Percentiles rank a stretch among this genome's conserved stretches.
phyloP scores from a whole-genome alignment of 805 yeast genomes.

The Teunomyces panamensis region DNA sequence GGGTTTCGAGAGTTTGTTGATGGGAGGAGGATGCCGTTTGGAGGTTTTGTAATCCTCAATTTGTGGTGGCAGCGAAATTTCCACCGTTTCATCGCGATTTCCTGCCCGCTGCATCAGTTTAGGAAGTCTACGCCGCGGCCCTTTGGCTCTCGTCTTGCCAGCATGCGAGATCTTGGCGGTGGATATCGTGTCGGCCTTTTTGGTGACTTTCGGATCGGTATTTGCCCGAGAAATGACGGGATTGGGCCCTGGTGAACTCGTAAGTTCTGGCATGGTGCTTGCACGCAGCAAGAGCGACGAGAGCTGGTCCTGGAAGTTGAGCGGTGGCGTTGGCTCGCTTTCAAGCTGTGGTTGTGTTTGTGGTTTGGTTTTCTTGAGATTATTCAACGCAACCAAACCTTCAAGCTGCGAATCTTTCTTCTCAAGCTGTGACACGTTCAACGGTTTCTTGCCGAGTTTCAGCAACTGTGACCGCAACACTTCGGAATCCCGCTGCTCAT shows the following conservation, averaged over 20 bases:
- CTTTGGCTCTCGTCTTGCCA: constrained; percentile 47
- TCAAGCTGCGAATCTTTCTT: constrained; percentile 11
- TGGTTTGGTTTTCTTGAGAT: constrained; percentile 16
- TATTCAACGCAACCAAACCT: constrained; percentile 14
- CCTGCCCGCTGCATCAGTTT: constrained; percentile 10
- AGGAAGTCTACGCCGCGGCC: constrained; percentile 52
- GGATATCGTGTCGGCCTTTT: constrained; percentile 8
- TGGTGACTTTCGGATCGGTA: constrained; percentile 14
- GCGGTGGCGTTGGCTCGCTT: neutral
- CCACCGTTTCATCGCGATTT: too few relatives aligned
- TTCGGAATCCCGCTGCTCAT: constrained; percentile 21
- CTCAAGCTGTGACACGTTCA: constrained; percentile 4
- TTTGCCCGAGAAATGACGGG: constrained; percentile 7
- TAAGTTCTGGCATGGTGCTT: constrained; percentile 23
- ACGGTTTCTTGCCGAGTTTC: constrained; percentile 15
- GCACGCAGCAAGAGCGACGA: constrained; percentile 28
- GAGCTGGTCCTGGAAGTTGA: constrained; percentile 19
- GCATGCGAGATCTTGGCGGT: constrained; percentile 38
- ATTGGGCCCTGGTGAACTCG: neutral
- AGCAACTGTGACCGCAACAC: constrained; percentile 22
- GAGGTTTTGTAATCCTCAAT: constrained; percentile 3
- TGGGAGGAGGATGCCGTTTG: constrained; percentile 18
- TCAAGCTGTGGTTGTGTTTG: neutral
- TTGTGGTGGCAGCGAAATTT: neutral
- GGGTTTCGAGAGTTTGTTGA: constrained; percentile 21